These are phyloP conservation scores for Lichtheimia ramosa DNA, from an alignment of 371 early-diverging fungal species.

Conservation along the genomic window DNA sequence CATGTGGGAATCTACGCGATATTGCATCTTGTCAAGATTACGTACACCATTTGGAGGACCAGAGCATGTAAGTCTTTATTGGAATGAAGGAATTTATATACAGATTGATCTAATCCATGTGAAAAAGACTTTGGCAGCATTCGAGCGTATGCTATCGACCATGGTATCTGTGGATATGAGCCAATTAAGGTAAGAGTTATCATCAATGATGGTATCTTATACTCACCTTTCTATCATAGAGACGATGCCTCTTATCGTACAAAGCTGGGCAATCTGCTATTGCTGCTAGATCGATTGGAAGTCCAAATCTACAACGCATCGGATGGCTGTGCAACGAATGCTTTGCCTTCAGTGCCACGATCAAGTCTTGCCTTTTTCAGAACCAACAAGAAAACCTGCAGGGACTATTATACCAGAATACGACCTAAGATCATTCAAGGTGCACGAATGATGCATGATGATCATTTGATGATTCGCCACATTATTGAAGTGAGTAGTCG, in stretches of 20 bases:
- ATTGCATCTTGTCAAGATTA: constrained; percentile 69
- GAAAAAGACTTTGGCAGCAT: constrained; percentile 63
- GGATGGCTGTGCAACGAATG: constrained; percentile 57
- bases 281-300: constrained; percentile 72
- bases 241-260: neutral
- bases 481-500: constrained; percentile 31
- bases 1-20: constrained; percentile 77
- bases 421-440: constrained; percentile 49
- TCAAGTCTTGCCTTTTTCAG: constrained; percentile 70
- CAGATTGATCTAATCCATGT: neutral
- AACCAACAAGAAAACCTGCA: constrained; percentile 71
- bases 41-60: constrained; percentile 80
- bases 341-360: constrained; percentile 62
- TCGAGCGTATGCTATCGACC: constrained; percentile 59
- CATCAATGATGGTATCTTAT: no score
- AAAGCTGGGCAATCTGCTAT: constrained; percentile 34
- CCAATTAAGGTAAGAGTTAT: neutral
- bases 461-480: constrained; percentile 46
- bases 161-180: constrained; percentile 10
- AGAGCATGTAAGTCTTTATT: constrained; percentile 48
- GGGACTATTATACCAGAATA: constrained; percentile 75
- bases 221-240: neutral
- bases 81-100: neutral
- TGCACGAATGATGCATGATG: constrained; percentile 39
- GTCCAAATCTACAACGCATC: constrained; percentile 71